These are phyloP conservation scores for Fusarium pseudocircinatum DNA, from an alignment of 2,329 filamentous ascomycete genomes.

Conservation along the genomic window DNA sequence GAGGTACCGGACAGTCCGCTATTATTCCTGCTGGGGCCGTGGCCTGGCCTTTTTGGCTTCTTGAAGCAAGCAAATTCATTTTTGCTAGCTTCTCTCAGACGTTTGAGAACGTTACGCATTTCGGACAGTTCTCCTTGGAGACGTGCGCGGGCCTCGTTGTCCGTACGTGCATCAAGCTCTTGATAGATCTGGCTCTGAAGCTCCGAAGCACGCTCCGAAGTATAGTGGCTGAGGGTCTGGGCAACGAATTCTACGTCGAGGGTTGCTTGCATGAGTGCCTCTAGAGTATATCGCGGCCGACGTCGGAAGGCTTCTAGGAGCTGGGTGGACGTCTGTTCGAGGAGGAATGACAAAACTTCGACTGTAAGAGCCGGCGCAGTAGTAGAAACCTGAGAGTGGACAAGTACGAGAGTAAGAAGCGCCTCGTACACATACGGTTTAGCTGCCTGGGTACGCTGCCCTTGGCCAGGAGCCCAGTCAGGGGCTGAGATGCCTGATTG, in stretches of 20 bases:
- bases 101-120: constrained; percentile 88
- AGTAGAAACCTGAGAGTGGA: constrained; percentile 89
- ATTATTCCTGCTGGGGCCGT: constrained; percentile 46
- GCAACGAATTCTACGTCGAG: constrained; percentile 97
- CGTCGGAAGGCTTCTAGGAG: constrained; percentile 83
- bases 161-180: constrained; percentile 87
- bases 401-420: constrained; percentile 84
- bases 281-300: constrained; percentile 75
- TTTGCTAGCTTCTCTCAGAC: constrained; percentile 80
- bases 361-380: constrained; percentile 79
- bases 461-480: constrained; percentile 72
- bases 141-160: constrained; percentile 81
- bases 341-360: constrained; percentile 85
- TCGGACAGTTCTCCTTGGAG: constrained; percentile 89
- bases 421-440: constrained; percentile 90
- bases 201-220: constrained; percentile 81
- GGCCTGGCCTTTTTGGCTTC: constrained; percentile 63
- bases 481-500: constrained; percentile 75
- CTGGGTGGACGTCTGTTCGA: constrained; percentile 81
- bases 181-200: constrained; percentile 92
- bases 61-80: constrained; percentile 90
- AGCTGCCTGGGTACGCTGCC: constrained; percentile 74
- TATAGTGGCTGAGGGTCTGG: constrained; percentile 91
- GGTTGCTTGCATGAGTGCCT: constrained; percentile 94
- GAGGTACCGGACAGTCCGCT: constrained; percentile 43